Base-by-base conservation (phyloP, 352 stramenopile genomes). In the Sclerospora graminicola region DNA sequence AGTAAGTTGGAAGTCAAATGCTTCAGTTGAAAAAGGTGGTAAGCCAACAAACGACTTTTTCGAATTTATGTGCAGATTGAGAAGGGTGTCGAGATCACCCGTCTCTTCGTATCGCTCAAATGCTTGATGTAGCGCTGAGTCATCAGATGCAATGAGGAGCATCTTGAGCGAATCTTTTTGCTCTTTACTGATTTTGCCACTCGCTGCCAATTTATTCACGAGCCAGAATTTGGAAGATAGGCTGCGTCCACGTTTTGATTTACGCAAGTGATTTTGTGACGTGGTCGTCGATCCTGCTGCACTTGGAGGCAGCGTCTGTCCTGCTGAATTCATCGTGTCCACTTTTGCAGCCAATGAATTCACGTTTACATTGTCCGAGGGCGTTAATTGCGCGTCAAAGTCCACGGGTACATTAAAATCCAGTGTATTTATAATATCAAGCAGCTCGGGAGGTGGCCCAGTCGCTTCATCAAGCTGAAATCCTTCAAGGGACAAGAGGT, bases 201-300 rank as follows among this genome's bases (percentile, higher is more conserved):
- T 85, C 27, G 71, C 62, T 8, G 78, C 78, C 32, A 89, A 66
- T 32, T 84, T 87, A 65, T 89, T 87, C 24, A 89, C 69, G 27
- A 87, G 78, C 78, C 72, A 87, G 34, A 86, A 89, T 57, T 89
- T 89, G 57, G 74, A 87, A 50, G 78, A 89, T 8, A 89, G 57
- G 26, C 75, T 87, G 16, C 78, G 71, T 32, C 63, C 67, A 10
- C 78, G 69, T 45, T 86, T 89, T 5, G 70, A 48, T 44, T 84
- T 84, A 35, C 69, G 69, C 7, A 62, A 80, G 2, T 35, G 8
- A 8, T 48, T 50, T 9, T 40, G 41, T 5, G 40, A 16, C 8
- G 42, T 38, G 1, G 50, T 15, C 1, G 32, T 41, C 9, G 33
- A 35, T 28, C 45, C 19, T 5, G 30, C 38, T 13, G 54, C 23